Evolutionary conservation across 176 grass and related monocot genomes (phyloP).

Genomic region (Paspalum notatum): DNA sequence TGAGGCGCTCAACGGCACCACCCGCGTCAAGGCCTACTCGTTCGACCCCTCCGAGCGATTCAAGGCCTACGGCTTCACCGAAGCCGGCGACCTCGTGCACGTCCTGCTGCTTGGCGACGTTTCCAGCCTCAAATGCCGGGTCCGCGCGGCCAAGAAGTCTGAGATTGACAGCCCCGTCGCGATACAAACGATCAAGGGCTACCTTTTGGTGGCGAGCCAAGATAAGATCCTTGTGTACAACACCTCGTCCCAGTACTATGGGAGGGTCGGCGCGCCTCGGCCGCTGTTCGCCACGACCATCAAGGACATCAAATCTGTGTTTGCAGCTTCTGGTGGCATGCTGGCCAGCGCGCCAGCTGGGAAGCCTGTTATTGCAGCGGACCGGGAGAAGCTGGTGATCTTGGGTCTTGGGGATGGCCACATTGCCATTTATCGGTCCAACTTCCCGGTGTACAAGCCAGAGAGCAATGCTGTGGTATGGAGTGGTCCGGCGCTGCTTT

Average conservation of each 20-base stretch:
- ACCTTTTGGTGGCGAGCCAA: slow-evolving; percentile 73
- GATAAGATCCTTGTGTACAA: slow-evolving; percentile 89
- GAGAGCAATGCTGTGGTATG: slow-evolving; percentile 91
- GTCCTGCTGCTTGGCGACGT: slow-evolving; percentile 85
- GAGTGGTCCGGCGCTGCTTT: slow-evolving; percentile 86
- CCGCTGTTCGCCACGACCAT: slow-evolving; percentile 62
- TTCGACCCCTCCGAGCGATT: slow-evolving; percentile 86
- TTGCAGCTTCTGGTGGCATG: slow-evolving; percentile 45
- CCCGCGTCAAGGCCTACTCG: slow-evolving; percentile 62
- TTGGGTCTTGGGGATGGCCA: slow-evolving; percentile 84
- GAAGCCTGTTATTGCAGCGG: slow-evolving; percentile 71
- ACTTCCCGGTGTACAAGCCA: slow-evolving; percentile 73
- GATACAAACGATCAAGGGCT: slow-evolving; percentile 81
- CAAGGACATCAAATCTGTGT: slow-evolving; percentile 82
- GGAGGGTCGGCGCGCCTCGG: slow-evolving; percentile 71
- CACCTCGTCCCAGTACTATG: slow-evolving; percentile 87
- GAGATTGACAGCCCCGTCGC: slow-evolving; percentile 68
- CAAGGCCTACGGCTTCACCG: slow-evolving; percentile 89
- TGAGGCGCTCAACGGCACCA: slow-evolving; percentile 62
- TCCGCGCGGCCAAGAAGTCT: slow-evolving; percentile 65
- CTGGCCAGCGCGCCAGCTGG: slow-evolving; percentile 25
- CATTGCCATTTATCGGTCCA: slow-evolving; percentile 73
- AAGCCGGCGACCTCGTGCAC: slow-evolving; percentile 75
- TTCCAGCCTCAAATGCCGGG: slow-evolving; percentile 84
- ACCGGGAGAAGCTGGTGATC: slow-evolving; percentile 83